Base-by-base conservation (phyloP, 495 filamentous ascomycete species). In the Annulohypoxylon moriforme region DNA sequence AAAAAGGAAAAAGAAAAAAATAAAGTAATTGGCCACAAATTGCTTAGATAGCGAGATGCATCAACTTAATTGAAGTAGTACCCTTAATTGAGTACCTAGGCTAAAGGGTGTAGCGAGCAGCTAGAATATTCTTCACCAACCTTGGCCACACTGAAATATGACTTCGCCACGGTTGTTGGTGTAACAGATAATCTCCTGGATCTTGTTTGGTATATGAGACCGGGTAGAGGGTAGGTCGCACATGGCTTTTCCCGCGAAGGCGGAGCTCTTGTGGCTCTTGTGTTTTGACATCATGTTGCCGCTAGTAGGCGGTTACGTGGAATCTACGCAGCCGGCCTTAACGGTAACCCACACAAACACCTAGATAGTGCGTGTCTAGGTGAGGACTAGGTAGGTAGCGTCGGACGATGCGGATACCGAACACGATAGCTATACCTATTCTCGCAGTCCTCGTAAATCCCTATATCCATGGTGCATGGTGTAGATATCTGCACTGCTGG, bases 201-300 rank as follows among this genome's bases (percentile, higher is more conserved):
- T 42, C 40, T 38, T 47, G 33, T 33, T 42, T 60, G 55, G 44
- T 46, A 59, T 34, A 59, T 31, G 40, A 64, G 22, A 52, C 27
- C 29, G 46, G 40, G 42, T 42, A 34, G n/a, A 44, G 25, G 24
- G 22, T 40, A 16, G 46, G 52, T 60, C 53, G 25, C 58, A 57
- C 58, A 60, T 67, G 44, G 44, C 64, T 34, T 64, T 25, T 61
- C 25, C 38, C 42, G 44, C 20, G 14, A 62, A 24, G 64, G 64
- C 69, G 60, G 42, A 72, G 58, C 22, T 31, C 36, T 55, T 52
- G 5, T 40, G 67, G 50, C n/a, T 40, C 34, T 56, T 53, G 6
- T 50, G 29, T 49, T 63, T 69, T 67, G 64, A 72, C 52, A 64
- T 60, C 52, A 64, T 67, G 40, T 38, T 38, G 10, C 52, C 52